These are phyloP conservation scores for Pestalotiopsis sp. DNA, from an alignment of 2,329 filamentous ascomycete species.

Conservation along the genomic window DNA sequence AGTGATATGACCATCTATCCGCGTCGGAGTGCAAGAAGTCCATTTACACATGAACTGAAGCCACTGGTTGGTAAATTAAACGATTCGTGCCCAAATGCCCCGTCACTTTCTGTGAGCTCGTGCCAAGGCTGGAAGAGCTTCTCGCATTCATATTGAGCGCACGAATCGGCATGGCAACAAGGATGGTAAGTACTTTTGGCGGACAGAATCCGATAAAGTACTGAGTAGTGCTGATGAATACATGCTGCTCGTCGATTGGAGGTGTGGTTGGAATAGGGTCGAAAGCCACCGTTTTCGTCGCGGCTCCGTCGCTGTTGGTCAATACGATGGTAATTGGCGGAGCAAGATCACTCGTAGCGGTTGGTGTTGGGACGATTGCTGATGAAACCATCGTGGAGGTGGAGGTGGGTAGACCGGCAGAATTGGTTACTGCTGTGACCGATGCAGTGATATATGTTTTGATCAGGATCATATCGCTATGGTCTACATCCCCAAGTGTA, in stretches of 20 bases:
- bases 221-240: constrained; percentile 14
- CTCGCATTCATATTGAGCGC: constrained; percentile 27
- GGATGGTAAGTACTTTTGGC: constrained; percentile 23
- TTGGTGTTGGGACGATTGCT: no score
- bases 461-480: no score
- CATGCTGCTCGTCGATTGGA: background rate
- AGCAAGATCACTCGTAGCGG: background rate
- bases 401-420: no score
- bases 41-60: constrained; percentile 22
- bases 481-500: no score
- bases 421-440: no score
- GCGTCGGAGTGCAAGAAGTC: constrained; percentile 22
- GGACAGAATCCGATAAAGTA: constrained; percentile 28
- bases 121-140: constrained; percentile 38
- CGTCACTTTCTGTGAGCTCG: constrained; percentile 33
- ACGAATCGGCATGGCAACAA: constrained; percentile 22
- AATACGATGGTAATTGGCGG: background rate
- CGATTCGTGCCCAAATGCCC: constrained; percentile 34
- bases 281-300: background rate
- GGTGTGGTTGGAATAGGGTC: background rate
- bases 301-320: no score
- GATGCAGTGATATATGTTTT: no score
- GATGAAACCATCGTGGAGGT: no score
- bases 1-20: constrained; percentile 30
- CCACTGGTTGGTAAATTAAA: constrained; percentile 28